Conservation (phyloP, 2,329 filamentous ascomycete species). For the Claviceps humidiphila region DNA sequence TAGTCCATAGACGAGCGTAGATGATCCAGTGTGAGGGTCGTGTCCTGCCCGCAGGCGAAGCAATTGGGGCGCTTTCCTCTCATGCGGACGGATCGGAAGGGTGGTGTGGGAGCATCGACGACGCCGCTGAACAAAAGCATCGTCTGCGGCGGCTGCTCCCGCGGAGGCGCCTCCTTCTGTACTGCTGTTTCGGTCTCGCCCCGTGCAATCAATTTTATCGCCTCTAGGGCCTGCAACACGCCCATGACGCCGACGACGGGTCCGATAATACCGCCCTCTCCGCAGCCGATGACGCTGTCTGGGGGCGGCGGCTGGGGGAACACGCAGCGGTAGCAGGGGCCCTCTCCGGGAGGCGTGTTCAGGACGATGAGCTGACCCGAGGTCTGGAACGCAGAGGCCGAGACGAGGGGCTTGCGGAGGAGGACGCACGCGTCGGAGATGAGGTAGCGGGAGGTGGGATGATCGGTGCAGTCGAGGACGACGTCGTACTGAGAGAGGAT, state of each 20-base stretch:
- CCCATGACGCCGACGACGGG: slow-evolving; percentile 92
- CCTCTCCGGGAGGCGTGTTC: slow-evolving; percentile 63
- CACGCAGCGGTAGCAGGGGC: slow-evolving; percentile 87
- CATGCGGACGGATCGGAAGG: slow-evolving; percentile 65
- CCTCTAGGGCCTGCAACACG: slow-evolving; percentile 78
- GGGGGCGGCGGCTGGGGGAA: slow-evolving; percentile 80
- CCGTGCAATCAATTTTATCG: slow-evolving; percentile 64
- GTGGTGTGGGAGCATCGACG: slow-evolving; percentile 13
- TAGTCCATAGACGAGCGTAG: slow-evolving; percentile 63
- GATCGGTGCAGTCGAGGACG: slow-evolving; percentile 90
- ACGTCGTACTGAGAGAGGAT: slow-evolving; percentile 64
- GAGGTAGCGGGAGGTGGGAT: slow-evolving; percentile 80
- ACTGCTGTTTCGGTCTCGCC: slow-evolving; percentile 12
- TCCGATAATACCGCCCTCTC: slow-evolving; percentile 84
- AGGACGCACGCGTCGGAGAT: slow-evolving; percentile 84
- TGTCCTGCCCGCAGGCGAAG: slow-evolving; percentile 57
- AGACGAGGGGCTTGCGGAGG: slow-evolving; percentile 66
- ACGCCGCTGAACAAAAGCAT: slow-evolving; percentile 35
- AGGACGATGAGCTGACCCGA: slow-evolving; percentile 85
- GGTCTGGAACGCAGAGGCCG: slow-evolving; percentile 75
- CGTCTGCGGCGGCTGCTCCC: slow-evolving; percentile 17
- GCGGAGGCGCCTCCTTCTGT: not conserved
- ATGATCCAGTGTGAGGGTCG: slow-evolving; percentile 44
- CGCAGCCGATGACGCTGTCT: slow-evolving; percentile 71
- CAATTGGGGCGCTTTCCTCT: slow-evolving; percentile 57